Conservation (phyloP, 2,329 filamentous ascomycete genomes). For the Ascochyta viciae-villosae region DNA sequence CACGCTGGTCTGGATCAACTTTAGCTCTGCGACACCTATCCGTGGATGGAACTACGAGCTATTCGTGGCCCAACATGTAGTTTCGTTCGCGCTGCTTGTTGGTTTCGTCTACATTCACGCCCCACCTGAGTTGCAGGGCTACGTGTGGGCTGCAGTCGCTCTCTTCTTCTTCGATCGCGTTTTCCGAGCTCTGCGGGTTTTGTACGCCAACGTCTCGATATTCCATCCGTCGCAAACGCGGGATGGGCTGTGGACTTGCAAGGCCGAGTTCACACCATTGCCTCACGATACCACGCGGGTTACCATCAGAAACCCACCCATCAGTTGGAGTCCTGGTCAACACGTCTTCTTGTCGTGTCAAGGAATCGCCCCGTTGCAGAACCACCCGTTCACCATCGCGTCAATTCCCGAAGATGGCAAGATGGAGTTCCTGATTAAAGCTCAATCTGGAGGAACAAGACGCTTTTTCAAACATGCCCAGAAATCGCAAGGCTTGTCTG, state of each 20-base stretch:
- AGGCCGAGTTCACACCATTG: constrained; percentile 54
- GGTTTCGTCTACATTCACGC: constrained; percentile 70
- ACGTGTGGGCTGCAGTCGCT: constrained; percentile 71
- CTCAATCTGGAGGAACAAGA: constrained; percentile 61
- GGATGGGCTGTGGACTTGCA: constrained; percentile 46
- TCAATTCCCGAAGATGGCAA: constrained; percentile 62
- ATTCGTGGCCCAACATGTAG: constrained; percentile 72
- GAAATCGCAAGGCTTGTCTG: constrained; percentile 40
- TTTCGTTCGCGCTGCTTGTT: constrained; percentile 67
- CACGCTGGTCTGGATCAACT: constrained; percentile 69
- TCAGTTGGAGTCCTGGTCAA: constrained; percentile 68
- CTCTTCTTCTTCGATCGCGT: constrained; percentile 68
- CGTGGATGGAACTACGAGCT: constrained; percentile 72
- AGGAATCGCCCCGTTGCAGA: constrained; percentile 63
- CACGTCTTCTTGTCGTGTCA: constrained; percentile 68
- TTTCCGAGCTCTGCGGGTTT: constrained; percentile 51
- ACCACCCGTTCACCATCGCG: constrained; percentile 70
- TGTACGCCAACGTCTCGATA: constrained; percentile 51
- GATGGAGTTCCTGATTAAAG: constrained; percentile 64
- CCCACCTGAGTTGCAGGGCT: constrained; percentile 64
- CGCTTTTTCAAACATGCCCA: constrained; percentile 60
- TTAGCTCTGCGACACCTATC: constrained; percentile 69
- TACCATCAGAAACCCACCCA: constrained; percentile 61
- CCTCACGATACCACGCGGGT: constrained; percentile 64
- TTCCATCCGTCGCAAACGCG: constrained; percentile 46